These are phyloP conservation scores for Eucalyptus tenuipes DNA, from an alignment of 345 rosid genomes.

Conservation along the genomic window DNA sequence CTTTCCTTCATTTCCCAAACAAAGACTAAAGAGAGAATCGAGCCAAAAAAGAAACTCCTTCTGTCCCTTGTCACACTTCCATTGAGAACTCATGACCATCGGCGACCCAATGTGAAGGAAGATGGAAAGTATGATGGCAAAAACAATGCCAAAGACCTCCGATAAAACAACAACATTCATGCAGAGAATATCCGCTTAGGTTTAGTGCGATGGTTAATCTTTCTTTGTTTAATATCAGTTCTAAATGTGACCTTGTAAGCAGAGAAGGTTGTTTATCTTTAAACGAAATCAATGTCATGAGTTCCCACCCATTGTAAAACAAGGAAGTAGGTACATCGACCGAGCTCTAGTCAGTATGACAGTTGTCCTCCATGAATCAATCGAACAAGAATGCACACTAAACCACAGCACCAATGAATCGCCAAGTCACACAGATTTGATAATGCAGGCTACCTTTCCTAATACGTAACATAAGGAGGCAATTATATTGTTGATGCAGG, in stretches of 20 bases:
- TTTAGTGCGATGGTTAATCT: background rate
- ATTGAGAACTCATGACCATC: background rate
- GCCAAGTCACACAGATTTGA: background rate
- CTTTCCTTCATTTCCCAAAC: background rate
- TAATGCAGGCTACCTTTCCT: background rate
- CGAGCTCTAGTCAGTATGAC: background rate
- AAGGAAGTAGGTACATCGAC: background rate
- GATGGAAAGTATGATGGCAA: background rate
- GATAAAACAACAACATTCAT: background rate
- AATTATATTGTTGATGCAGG: background rate
- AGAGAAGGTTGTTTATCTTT: background rate
- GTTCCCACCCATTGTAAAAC: background rate
- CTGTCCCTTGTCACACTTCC: background rate
- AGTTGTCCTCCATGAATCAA: background rate
- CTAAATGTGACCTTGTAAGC: background rate
- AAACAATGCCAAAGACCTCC: background rate
- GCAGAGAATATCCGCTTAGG: background rate
- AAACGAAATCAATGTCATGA: background rate
- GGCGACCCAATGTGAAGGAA: background rate
- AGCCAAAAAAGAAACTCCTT: background rate
- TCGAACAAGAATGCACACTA: background rate
- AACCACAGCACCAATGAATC: background rate
- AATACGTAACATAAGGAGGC: background rate
- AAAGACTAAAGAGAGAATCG: background rate
- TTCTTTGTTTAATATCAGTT: background rate